A percentile compares a stretch with the other conserved stretches of the same genome.
Conservation (phyloP, 306 rosid genomes). For the Glycyrrhiza uralensis region DNA sequence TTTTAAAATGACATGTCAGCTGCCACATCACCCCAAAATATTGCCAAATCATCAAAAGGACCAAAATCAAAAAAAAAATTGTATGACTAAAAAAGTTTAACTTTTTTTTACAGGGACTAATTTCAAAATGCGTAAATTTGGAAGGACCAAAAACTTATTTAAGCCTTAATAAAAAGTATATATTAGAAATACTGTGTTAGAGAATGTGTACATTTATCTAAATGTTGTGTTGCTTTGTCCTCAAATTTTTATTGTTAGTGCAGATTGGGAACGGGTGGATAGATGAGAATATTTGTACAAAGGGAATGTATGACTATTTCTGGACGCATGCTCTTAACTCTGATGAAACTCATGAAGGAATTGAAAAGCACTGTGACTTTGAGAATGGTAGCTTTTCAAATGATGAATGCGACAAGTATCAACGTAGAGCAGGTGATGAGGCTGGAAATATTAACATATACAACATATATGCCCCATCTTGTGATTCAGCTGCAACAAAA, state of each 20-base stretch:
- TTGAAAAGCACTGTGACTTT: slow-evolving; percentile 43
- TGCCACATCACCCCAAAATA: too few species aligned
- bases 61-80: too few species aligned
- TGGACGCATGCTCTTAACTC: slow-evolving; percentile 59
- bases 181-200: too few species aligned
- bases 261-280: slow-evolving; percentile 72
- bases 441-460: slow-evolving; percentile 30
- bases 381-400: background rate
- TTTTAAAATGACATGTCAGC: too few species aligned
- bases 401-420: slow-evolving; percentile 24
- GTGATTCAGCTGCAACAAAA: slow-evolving; percentile 24
- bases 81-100: too few species aligned
- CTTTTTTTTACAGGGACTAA: too few species aligned
- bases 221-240: background rate
- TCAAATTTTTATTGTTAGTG: background rate
- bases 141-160: too few species aligned
- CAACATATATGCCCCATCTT: slow-evolving; percentile 50
- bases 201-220: background rate
- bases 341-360: slow-evolving; percentile 46
- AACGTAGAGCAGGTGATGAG: background rate
- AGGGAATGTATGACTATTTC: slow-evolving; percentile 45
- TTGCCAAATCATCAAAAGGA: too few species aligned
- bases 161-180: too few species aligned
- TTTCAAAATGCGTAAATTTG: too few species aligned
- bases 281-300: slow-evolving; percentile 34